Base-by-base conservation (phyloP, 2,329 filamentous ascomycete species). In the Dactylellina leptospora region DNA sequence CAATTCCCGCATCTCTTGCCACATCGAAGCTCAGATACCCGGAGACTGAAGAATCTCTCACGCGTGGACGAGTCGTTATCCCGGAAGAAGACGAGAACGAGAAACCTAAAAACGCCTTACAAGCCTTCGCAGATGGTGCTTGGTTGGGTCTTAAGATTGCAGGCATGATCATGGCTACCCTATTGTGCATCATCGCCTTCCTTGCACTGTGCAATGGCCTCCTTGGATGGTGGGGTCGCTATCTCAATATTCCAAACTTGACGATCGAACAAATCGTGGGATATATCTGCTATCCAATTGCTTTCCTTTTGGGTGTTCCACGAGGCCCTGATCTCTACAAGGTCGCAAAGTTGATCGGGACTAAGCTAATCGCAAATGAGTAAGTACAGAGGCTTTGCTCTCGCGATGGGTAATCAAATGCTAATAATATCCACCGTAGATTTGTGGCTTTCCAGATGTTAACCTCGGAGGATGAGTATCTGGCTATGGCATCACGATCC, bases 21-120 rank as follows among this genome's bases (percentile, higher is more conserved):
- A 88, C 95, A 73, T 93, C 90, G 74, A 96, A 96, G 82, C 84
- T 96, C 77, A 89, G 93, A 64, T 96, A 90, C 79, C 93, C 93
- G 1, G 93, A 96, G 81, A 89, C 87, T 2, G 91, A 96, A 79
- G 90, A 93, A 80, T 90, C 91, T 0, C 83, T 96, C 33, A 96
- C 92, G 0, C 89, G 90, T 3, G 91, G 92, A 63, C 86, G 87
- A 16, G 89, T 95, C 27, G 87, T 93, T 42, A 86, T 96, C 23
- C 91, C 92, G 1, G 89, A 95, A 28, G 89, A 95, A 28, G 76
- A 77, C 27, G 89, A 93, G 59, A 85, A 89, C 4, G 89, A 93
- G 75, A 86, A 85, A 76, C 86, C 91, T n/a, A 84, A 88, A 74
- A 96, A 96, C 78, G 85, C 87, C 10, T 85, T 97, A 2, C 91